These are phyloP conservation scores for Neonectria coccinea DNA, from an alignment of 2,329 filamentous ascomycete species.

Conservation along the genomic window DNA sequence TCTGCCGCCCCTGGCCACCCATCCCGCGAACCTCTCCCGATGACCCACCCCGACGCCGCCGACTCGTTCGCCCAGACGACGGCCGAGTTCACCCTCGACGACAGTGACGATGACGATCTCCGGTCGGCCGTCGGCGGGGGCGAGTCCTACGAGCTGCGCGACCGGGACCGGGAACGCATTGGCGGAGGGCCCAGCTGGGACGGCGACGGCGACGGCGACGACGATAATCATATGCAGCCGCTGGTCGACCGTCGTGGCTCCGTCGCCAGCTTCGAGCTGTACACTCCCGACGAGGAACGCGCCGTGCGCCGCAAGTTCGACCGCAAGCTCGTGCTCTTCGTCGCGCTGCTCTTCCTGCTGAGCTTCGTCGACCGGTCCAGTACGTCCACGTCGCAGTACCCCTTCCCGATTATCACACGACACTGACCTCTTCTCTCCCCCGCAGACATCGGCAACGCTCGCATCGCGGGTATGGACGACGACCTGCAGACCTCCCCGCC, in stretches of 20 bases:
- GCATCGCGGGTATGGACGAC: constrained; percentile 71
- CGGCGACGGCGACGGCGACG: constrained; percentile 35
- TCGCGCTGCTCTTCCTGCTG: constrained; percentile 85
- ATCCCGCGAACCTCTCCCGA: constrained; percentile 20
- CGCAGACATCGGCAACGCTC: constrained; percentile 71
- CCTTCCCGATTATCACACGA: not conserved
- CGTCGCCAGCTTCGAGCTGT: constrained; percentile 55
- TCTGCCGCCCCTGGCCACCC: not conserved
- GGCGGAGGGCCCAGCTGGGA: constrained; percentile 34
- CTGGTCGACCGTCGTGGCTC: constrained; percentile 45
- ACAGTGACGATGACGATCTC: constrained; percentile 51
- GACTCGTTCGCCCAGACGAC: constrained; percentile 56
- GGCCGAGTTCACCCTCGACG: constrained; percentile 52
- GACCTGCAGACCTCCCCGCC: constrained; percentile 66
- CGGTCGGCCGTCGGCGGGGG: constrained; percentile 47
- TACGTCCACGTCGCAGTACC: constrained; percentile 55
- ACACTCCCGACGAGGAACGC: constrained; percentile 76
- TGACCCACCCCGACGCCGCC: constrained; percentile 41
- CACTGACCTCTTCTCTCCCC: not conserved
- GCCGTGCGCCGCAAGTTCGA: constrained; percentile 82
- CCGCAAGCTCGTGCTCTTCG: constrained; percentile 79
- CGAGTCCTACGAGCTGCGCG: constrained; percentile 51
- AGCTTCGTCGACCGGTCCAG: constrained; percentile 89
- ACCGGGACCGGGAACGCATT: constrained; percentile 31
- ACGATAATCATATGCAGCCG: constrained; percentile 32